Base-by-base conservation (phyloP, 768 basidiomycete species). In the Flagelloscypha sp. region DNA sequence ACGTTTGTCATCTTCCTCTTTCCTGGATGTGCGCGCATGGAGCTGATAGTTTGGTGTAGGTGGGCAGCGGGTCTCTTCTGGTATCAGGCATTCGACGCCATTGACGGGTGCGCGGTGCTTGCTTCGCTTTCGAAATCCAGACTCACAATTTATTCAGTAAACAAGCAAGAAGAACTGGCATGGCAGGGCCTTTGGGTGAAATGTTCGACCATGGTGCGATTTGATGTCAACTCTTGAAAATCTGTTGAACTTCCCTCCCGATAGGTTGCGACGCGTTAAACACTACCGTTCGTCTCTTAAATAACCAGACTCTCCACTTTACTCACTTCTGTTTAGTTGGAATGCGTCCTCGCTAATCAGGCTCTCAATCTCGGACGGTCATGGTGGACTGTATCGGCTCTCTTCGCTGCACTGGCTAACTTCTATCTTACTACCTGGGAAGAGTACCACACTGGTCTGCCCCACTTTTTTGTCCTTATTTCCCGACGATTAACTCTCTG, bases 151-250 rank as follows among this genome's bases (percentile, higher is more conserved):
- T 16, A 28, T 30, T 3, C 45, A 89, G 94, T 11, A 97, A 97
- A 56, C 95, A 99, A 59, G 95, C 95, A 15, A 66, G 95, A 43
- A 64, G 94, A 33, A 94, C 92, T 1, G 90, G 90, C 1, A 98
- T 95, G 87, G 84, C 90, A n/a, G 88, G 95, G 4, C 94, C 94
- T 17, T 62, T 98, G 21, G 95, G 95, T 12, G 87, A 99, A 57
- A 82, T 98, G 79, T 99, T 99, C 56, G 95, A 99, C 53, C 95
- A 98, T 58, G 94, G 92, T 82, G 47, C 32, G 66, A 48, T 8
- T 21, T 7, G 25, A 9, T 23, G 6, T 29, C 6, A 21, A 38
- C n/a, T 8, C 36, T 12, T 18, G 12, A 20, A 23, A 8, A 3
- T 21, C n/a, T 7, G 12, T 4, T 38, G 25, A 31, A 16, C 3